Evolutionary conservation across 768 basidiomycete genomes (phyloP).

Genomic region (Kwoniella dejecticola): DNA sequence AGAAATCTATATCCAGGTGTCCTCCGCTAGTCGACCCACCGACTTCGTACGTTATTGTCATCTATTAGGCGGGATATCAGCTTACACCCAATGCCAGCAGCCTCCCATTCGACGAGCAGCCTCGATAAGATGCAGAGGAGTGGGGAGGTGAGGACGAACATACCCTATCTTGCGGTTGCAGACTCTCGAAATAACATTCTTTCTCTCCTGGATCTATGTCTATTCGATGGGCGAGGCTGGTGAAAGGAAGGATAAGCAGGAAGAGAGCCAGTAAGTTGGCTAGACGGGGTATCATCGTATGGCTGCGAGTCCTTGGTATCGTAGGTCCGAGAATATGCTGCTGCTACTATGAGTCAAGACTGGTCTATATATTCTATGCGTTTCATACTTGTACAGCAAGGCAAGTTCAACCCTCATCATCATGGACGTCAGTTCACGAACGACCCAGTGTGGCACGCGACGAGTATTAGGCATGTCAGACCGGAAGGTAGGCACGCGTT

Average conservation of each 20-base stretch:
- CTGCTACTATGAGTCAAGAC: no score
- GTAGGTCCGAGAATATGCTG: neutral
- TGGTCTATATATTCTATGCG: no score
- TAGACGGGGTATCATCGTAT: conserved; percentile 9
- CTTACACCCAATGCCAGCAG: no score
- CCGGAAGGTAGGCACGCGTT: neutral
- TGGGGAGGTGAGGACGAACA: conserved; percentile 12
- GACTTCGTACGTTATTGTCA: conserved; percentile 99
- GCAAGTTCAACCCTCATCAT: no score
- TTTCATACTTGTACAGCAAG: no score
- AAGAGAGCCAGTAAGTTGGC: conserved; percentile 7
- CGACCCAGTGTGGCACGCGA: conserved; percentile 25
- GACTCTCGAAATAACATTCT: conserved; percentile 54
- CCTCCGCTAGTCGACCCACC: conserved; percentile 73
- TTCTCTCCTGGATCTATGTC: conserved; percentile 54
- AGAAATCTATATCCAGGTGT: conserved; percentile 96
- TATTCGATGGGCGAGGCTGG: conserved; percentile 49
- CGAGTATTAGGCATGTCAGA: conserved; percentile 9
- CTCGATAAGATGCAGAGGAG: no score
- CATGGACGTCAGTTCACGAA: neutral
- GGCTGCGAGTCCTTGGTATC: neutral
- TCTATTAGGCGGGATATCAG: conserved; percentile 60
- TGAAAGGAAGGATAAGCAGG: conserved; percentile 17
- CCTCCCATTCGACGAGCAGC: no score
- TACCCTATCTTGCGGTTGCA: conserved; percentile 55